These are phyloP conservation scores for Silene noctiflora DNA, from an alignment of 179 eudicot genomes.

Conservation along the genomic window DNA sequence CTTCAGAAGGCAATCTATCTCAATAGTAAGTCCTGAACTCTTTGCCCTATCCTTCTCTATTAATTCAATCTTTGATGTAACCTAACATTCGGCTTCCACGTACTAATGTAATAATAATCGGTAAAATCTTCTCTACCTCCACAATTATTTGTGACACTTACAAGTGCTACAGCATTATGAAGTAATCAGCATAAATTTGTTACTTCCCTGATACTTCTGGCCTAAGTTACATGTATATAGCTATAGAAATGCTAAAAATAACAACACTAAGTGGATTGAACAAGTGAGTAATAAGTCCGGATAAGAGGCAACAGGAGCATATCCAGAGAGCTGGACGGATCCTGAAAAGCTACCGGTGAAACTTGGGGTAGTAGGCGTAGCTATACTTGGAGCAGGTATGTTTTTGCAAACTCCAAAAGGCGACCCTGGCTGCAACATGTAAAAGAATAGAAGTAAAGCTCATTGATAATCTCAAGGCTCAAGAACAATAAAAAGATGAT, in stretches of 20 bases:
- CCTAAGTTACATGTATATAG: constrained; percentile 13
- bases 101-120: constrained; percentile 8
- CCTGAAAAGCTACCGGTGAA: constrained; percentile 76
- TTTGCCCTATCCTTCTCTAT: constrained; percentile 1
- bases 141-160: constrained; percentile 20
- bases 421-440: constrained; percentile 65
- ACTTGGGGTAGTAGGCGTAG: constrained; percentile 37
- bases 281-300: constrained; percentile 31
- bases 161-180: neutral
- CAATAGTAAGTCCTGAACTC: constrained; percentile 2
- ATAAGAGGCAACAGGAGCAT: constrained; percentile 39
- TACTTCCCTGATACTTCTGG: constrained; percentile 10
- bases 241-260: constrained; percentile 24
- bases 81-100: neutral
- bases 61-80: constrained; percentile 1
- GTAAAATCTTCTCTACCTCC: constrained; percentile 13
- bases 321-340: constrained; percentile 72
- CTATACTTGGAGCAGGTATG: constrained; percentile 38
- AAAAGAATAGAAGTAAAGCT: constrained; percentile 4
- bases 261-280: constrained; percentile 32
- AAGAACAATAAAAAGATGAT: neutral
- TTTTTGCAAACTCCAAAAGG: constrained; percentile 73
- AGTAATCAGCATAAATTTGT: constrained; percentile 7
- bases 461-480: neutral
- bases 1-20: constrained; percentile 13